Base-by-base conservation (phyloP, 768 basidiomycete species). In the Sporobolomyces phaffii region DNA sequence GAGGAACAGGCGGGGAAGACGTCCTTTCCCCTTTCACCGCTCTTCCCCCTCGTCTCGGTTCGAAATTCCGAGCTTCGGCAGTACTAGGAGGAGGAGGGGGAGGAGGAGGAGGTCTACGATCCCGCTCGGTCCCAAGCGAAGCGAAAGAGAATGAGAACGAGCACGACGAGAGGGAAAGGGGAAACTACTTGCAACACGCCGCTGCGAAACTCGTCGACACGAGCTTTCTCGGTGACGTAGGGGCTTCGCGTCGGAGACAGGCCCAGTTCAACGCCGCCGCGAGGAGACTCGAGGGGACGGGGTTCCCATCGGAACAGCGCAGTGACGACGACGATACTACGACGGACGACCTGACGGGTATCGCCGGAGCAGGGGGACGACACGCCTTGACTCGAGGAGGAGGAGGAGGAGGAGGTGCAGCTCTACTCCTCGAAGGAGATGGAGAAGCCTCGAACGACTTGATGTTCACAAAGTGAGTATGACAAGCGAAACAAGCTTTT, bases 11-110 rank as follows among this genome's bases (percentile, higher is more conserved):
- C 51, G 51, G 44, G 22, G 11, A 43, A 34, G 40, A 49, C 11
- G 33, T 22, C 9, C 60, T 62, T 34, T 60, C 68, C 34, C 69
- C 69, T 8, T 70, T 70, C 52, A 65, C 69, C 3, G 69, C 69
- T 8, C 64, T 70, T 5, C 69, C 69, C 1, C 69, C 69, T 13
- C 61, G 61, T 1, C 44, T 70, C 57, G 45, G 47, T 13, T 47
- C 50, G 22, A 69, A 64, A 40, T 47, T 64, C 3, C 59, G 62
- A 14, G 52, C n/a, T n/a, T n/a, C n/a, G n/a, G n/a, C n/a, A n/a
- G n/a, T n/a, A n/a, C n/a, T n/a, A n/a, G n/a, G n/a, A n/a, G n/a
- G n/a, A n/a, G n/a, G n/a, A n/a, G n/a, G n/a, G n/a, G n/a, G n/a
- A n/a, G n/a, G n/a, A n/a, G n/a, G n/a, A n/a, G n/a, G n/a, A n/a